Evolutionary conservation across 352 stramenopile species (phyloP), one percentile per base, ranked within the genome.

Genomic region (Globisporangium spiculum): DNA sequence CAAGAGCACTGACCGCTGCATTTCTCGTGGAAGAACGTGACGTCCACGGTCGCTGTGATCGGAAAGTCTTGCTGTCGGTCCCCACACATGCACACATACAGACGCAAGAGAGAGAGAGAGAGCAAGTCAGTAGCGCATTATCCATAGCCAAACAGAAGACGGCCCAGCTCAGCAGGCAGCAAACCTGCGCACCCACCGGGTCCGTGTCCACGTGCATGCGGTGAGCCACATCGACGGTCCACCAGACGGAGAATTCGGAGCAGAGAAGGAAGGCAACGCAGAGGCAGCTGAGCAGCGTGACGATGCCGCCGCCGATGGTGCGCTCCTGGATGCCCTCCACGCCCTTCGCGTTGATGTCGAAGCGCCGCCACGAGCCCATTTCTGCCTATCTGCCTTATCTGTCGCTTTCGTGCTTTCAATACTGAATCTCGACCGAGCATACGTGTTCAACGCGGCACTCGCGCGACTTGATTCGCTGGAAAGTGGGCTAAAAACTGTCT

Each of bases 251-350:
- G 74, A 96, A 73, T 78, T 96, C 88, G 46, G 88, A 96, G 65
- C 91, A 78, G 70, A 96, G 69, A 57, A 96, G 70, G 58, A 94
- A 91, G 36, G 68, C 67, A 59, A 92, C 88, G 55, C 88, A 76
- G 56, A 86, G 63, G 56, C 82, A 91, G 77, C 86, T 94, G 60
- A 94, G 24, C 30, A 96, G 78, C 71, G 88, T 96, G 63, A 96
- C 84, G 53, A 96, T 63, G 34, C 86, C 88, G 24, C 88, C 88
- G 64, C 86, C 82, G 67, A 92, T 90, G 53, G 88, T 96, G 73
- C 86, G 86, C 80, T 94, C 86, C 77, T 96, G 89, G 73, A 96
- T 95, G 73, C 89, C 89, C 72, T 96, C 89, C 53, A 96, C 83
- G 78, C 87, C 89, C 83, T 96, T 96, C 64, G 84, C 83, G 65